These are phyloP conservation scores for Abrus pulchellus DNA, from an alignment of 306 rosid species.

Conservation along the genomic window DNA sequence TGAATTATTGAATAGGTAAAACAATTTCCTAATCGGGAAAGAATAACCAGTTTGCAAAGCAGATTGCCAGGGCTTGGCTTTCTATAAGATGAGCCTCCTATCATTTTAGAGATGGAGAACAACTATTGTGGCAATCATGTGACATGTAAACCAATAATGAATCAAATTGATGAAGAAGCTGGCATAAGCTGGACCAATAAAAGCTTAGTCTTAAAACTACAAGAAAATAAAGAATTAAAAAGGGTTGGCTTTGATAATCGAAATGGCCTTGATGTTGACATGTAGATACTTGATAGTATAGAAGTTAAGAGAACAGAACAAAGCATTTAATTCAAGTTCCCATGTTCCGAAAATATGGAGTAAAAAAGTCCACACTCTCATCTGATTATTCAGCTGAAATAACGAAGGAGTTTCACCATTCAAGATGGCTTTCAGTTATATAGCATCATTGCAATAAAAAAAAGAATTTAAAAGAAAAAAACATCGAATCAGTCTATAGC, in stretches of 20 bases:
- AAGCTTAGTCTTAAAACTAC: conserved; percentile 7
- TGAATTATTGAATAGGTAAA: conserved; percentile 9
- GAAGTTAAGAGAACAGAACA: background rate
- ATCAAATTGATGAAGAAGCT: conserved; percentile 43
- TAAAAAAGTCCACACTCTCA: conserved; percentile 33
- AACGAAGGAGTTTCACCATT: background rate
- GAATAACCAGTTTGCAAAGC: conserved; percentile 10
- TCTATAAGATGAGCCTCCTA: conserved; percentile 5
- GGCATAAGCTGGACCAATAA: conserved; percentile 45
- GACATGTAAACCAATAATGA: conserved; percentile 52
- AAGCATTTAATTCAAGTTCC: conserved; percentile 36
- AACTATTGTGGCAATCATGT: conserved; percentile 42
- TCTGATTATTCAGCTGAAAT: conserved; percentile 28
- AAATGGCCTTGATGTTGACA: conserved; percentile 40
- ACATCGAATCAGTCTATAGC: background rate
- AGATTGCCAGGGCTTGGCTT: background rate
- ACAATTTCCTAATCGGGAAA: conserved; percentile 35
- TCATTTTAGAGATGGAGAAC: conserved; percentile 25
- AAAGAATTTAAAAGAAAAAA: background rate
- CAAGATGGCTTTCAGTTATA: conserved; percentile 5
- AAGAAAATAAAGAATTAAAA: background rate
- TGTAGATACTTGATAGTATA: background rate
- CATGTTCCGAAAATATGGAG: conserved; percentile 29
- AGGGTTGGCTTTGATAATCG: background rate
- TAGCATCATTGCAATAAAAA: background rate